phyloP scores from a whole-genome alignment of 1,284 basidiomycete species.

The Trametes pubescens region DNA sequence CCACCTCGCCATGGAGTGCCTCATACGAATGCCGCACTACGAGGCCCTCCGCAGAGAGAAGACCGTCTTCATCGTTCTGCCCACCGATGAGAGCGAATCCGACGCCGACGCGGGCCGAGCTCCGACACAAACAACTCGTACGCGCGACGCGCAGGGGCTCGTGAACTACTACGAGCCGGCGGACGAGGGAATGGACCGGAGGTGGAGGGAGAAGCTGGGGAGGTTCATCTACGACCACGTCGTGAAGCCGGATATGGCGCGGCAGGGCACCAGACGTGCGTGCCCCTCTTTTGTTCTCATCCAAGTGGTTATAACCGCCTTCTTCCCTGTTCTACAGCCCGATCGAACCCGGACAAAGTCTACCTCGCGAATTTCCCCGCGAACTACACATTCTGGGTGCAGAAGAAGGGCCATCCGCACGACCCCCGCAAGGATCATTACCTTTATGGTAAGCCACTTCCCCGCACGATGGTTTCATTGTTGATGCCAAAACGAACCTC shows the following conservation, averaged over 20 bases:
- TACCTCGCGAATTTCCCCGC: slow-evolving; percentile 34
- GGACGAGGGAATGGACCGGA: slow-evolving; percentile 6
- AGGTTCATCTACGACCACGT: slow-evolving; percentile 32
- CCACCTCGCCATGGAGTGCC: slow-evolving; percentile 14
- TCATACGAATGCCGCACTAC: slow-evolving; percentile 29
- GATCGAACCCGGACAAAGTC: slow-evolving; percentile 21
- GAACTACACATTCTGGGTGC: slow-evolving; percentile 38
- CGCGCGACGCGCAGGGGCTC: slow-evolving; percentile 28
- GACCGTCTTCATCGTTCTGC: slow-evolving; percentile 25
- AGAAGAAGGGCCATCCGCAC: slow-evolving; percentile 37
- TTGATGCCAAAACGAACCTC: background rate
- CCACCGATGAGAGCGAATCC: slow-evolving; percentile 10
- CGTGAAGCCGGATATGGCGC: slow-evolving; percentile 30
- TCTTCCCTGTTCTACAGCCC: slow-evolving; percentile 7
- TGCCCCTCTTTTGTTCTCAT: slow-evolving; percentile 1
- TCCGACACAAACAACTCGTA: slow-evolving; percentile 6
- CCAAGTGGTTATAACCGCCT: background rate
- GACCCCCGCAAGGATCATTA: slow-evolving; percentile 38
- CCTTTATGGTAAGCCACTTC: slow-evolving; percentile 33
- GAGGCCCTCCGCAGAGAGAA: slow-evolving; percentile 21
- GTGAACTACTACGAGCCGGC: slow-evolving; percentile 35
- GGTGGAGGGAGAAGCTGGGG: slow-evolving; percentile 39
- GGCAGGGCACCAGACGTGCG: slow-evolving; percentile 26
- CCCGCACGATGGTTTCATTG: background rate
- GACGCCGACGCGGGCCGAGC: slow-evolving; percentile 27